A percentile compares a stretch with the other conserved stretches of the same genome.
phyloP scores from a whole-genome alignment of 306 rosid species.

The Casuarina equisetifolia region DNA sequence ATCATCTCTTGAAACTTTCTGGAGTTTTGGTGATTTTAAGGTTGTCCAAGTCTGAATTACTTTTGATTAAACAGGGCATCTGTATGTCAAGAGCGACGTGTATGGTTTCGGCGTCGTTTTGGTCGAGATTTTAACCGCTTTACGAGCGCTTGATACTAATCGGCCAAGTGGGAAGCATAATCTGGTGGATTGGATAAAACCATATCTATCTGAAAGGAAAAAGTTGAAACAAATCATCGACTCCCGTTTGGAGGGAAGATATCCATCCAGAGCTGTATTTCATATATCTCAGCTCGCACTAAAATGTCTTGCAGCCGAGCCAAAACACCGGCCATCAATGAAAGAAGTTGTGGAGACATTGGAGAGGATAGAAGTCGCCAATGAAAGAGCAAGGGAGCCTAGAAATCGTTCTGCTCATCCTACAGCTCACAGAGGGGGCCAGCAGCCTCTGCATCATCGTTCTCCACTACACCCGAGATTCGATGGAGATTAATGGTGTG shows the following conservation, averaged over 20 bases:
- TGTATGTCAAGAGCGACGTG: slow-evolving; percentile 86
- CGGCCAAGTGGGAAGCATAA: slow-evolving; percentile 70
- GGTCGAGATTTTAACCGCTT: slow-evolving; percentile 76
- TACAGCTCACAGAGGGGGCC: slow-evolving; percentile 38
- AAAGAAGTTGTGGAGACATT: slow-evolving; percentile 67
- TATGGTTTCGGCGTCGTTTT: slow-evolving; percentile 94
- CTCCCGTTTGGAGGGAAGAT: slow-evolving; percentile 56
- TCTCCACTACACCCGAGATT: slow-evolving; percentile 53
- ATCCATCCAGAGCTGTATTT: slow-evolving; percentile 80
- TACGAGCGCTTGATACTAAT: slow-evolving; percentile 65
- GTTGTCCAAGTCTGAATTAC: not conserved
- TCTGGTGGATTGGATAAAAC: slow-evolving; percentile 81
- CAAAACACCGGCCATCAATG: slow-evolving; percentile 84
- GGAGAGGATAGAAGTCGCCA: slow-evolving; percentile 57
- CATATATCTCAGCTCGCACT: slow-evolving; percentile 70
- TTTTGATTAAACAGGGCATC: slow-evolving; percentile 61
- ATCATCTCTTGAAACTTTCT: slow-evolving; percentile 4
- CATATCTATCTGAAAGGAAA: slow-evolving; percentile 62
- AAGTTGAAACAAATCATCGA: slow-evolving; percentile 79
- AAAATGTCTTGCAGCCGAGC: slow-evolving; percentile 77
- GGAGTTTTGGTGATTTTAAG: slow-evolving; percentile 10
- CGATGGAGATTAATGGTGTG: slow-evolving; percentile 19
- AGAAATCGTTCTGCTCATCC: slow-evolving; percentile 37
- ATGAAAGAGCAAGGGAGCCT: slow-evolving; percentile 48
- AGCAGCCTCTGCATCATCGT: slow-evolving; percentile 47